Evolutionary conservation across 2,329 filamentous ascomycete species (phyloP).

Genomic region (Paracoccidioides lutzii): DNA sequence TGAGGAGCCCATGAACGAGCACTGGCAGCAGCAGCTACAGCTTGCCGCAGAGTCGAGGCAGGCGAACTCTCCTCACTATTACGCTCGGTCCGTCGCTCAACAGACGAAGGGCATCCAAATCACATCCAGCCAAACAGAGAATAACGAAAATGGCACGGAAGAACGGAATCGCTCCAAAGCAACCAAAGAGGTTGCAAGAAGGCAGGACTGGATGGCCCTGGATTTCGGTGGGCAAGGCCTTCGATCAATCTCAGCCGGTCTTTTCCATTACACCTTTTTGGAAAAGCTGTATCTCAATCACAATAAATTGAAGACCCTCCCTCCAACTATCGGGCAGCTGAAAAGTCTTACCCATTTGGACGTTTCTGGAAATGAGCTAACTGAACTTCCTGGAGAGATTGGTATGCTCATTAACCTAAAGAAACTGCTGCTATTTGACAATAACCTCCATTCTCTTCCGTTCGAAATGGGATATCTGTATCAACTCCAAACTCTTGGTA

Average conservation of each 20-base stretch:
- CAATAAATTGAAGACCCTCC: slow-evolving; percentile 75
- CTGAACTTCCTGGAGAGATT: slow-evolving; percentile 72
- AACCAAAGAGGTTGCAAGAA: slow-evolving; percentile 37
- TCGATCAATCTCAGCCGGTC: slow-evolving; percentile 60
- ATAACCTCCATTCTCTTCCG: slow-evolving; percentile 69
- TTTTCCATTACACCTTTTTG: slow-evolving; percentile 83
- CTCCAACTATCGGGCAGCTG: slow-evolving; percentile 66
- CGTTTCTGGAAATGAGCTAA: slow-evolving; percentile 75
- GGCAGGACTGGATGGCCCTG: slow-evolving; percentile 82
- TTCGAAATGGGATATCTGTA: slow-evolving; percentile 81
- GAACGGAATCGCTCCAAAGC: slow-evolving; percentile 54
- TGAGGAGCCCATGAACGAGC: slow-evolving; percentile 49
- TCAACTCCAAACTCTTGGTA: slow-evolving; percentile 74
- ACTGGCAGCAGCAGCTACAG: slow-evolving; percentile 82
- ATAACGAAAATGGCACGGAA: slow-evolving; percentile 38
- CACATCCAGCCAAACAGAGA: slow-evolving; percentile 36
- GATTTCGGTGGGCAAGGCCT: slow-evolving; percentile 95
- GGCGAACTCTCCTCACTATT: slow-evolving; percentile 59
- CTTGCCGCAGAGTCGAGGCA: slow-evolving; percentile 61
- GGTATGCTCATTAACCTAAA: slow-evolving; percentile 94
- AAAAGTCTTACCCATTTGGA: slow-evolving; percentile 73
- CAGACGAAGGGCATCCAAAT: slow-evolving; percentile 35
- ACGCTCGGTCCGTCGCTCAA: slow-evolving; percentile 39
- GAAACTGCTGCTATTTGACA: slow-evolving; percentile 78
- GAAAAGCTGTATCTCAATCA: slow-evolving; percentile 87